Base-by-base conservation (phyloP, 2,329 filamentous ascomycete species). In the Fusarium globosum region DNA sequence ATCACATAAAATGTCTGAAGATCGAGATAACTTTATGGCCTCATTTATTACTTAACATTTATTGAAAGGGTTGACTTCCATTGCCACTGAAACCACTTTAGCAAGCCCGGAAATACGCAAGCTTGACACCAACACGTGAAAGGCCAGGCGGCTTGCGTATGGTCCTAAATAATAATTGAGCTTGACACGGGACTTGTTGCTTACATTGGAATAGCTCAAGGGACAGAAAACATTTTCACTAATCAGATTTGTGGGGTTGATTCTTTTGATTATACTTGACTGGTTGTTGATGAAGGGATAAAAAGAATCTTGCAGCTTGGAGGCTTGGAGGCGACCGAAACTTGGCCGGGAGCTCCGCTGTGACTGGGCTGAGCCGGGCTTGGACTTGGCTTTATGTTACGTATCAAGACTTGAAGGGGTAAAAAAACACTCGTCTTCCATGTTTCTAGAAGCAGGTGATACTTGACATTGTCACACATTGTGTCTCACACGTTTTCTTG, bases 271-370 rank as follows among this genome's bases (percentile, higher is more conserved):
- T 16, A 28, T 43, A 57, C 26, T 58, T 71, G 28, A 66, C 57
- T 71, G 62, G 52, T 36, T 63, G 23, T 21, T 5, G 2, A 38
- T 38, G 48, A 64, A 59, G 52, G 43, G 30, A 49, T 68, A 28
- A 41, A 51, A 33, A 45, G 46, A 56, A 53, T 51, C 42, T 42
- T 48, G 26, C 20, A 49, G 30, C 20, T 23, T 30, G 46, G 46
- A 60, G 65, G 69, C 61, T 72, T 69, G 56, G 42, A 69, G 62
- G 71, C 58, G 65, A 64, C 68, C 71, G 68, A 72, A 68, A 61
- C 58, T 73, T 64, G 65, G 42, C 65, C 66, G 72, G 73, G 39
- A 68, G 57, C 66, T 66, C 68, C 71, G 63, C 42, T 42, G 42
- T 39, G 55, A 48, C 45, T 64, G 42, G 57, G 56, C 53, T 53